Evolutionary conservation across 768 basidiomycete genomes (phyloP).

Genomic region (Leccinum subgranulosum): DNA sequence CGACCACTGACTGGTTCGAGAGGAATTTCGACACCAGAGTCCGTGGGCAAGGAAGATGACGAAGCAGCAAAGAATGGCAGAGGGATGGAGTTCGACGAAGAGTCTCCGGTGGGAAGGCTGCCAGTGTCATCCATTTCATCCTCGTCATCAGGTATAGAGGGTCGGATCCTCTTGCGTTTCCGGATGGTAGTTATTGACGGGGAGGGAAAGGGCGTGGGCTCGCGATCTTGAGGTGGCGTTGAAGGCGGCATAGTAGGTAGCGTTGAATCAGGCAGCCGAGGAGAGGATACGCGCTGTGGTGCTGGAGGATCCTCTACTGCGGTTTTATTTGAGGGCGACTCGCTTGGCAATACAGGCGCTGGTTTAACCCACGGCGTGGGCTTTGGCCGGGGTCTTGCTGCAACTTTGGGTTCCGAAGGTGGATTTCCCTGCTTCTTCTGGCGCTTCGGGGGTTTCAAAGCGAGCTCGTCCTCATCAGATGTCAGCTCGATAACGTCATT

Average conservation of each 20-base stretch:
- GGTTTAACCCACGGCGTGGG: constrained; percentile 20
- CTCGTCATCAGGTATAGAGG: constrained; percentile 6
- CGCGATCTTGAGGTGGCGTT: constrained; percentile 20
- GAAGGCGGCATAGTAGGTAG: constrained; percentile 24
- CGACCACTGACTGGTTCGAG: constrained; percentile 1
- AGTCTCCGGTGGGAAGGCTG: not conserved
- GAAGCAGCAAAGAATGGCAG: constrained; percentile 47
- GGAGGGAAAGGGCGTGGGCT: constrained; percentile 24
- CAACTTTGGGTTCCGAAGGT: constrained; percentile 26
- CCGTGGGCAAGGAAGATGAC: constrained; percentile 34
- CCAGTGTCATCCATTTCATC: constrained; percentile 15
- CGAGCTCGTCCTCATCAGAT: constrained; percentile 42
- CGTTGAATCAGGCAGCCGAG: constrained; percentile 36
- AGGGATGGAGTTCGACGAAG: constrained; percentile 27
- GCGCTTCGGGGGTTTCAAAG: constrained; percentile 30
- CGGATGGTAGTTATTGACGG: constrained; percentile 15
- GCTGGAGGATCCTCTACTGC: constrained; percentile 25
- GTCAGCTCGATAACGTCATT: constrained; percentile 45
- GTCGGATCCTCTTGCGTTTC: constrained; percentile 26
- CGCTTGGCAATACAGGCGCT: constrained; percentile 12
- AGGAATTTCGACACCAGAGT: constrained; percentile 29
- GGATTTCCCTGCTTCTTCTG: constrained; percentile 30
- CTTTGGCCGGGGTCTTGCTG: constrained; percentile 26
- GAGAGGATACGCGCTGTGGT: constrained; percentile 24
- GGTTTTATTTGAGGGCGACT: constrained; percentile 13